phyloP scores from a whole-genome alignment of 192 early-diverging fungal species.

The Mortierella hygrophila region DNA sequence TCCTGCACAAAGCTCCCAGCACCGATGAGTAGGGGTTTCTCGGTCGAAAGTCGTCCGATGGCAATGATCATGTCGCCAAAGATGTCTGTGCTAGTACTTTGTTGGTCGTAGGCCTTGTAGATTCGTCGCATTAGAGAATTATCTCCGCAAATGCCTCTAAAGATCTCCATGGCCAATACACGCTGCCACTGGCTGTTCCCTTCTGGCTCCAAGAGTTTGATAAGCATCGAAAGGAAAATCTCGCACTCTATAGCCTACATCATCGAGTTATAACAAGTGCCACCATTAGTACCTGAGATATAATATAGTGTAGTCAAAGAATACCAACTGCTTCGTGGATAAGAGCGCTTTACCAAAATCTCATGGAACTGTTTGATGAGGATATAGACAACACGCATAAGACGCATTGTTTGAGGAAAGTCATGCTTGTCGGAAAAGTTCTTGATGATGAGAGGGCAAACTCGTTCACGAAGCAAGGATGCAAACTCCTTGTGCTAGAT shows the following conservation, averaged over 20 bases:
- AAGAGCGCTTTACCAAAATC: constrained; percentile 66
- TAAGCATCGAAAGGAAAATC: constrained; percentile 91
- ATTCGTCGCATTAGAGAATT: constrained; percentile 72
- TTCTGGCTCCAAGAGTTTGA: constrained; percentile 85
- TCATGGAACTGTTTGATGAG: constrained; percentile 84
- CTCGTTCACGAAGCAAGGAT: constrained; percentile 78
- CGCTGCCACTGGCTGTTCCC: constrained; percentile 80
- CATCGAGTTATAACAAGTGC: background rate
- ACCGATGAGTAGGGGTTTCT: constrained; percentile 73
- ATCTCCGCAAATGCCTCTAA: constrained; percentile 75
- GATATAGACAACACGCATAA: constrained; percentile 84
- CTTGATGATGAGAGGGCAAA: constrained; percentile 92
- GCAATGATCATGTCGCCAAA: constrained; percentile 86
- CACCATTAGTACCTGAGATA: constrained; percentile 8
- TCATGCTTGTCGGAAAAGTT: constrained; percentile 92
- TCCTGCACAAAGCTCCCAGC: constrained; percentile 56
- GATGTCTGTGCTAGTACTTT: constrained; percentile 79
- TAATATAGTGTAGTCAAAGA: background rate
- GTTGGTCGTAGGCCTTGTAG: constrained; percentile 83
- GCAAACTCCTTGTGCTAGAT: constrained; percentile 79
- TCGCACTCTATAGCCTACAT: constrained; percentile 90
- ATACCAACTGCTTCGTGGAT: background rate
- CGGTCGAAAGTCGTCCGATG: constrained; percentile 79
- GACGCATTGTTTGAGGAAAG: constrained; percentile 85
- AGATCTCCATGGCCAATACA: constrained; percentile 85